phyloP scores from a whole-genome alignment of 495 filamentous ascomycete genomes.

The Neurospora cerealis region DNA sequence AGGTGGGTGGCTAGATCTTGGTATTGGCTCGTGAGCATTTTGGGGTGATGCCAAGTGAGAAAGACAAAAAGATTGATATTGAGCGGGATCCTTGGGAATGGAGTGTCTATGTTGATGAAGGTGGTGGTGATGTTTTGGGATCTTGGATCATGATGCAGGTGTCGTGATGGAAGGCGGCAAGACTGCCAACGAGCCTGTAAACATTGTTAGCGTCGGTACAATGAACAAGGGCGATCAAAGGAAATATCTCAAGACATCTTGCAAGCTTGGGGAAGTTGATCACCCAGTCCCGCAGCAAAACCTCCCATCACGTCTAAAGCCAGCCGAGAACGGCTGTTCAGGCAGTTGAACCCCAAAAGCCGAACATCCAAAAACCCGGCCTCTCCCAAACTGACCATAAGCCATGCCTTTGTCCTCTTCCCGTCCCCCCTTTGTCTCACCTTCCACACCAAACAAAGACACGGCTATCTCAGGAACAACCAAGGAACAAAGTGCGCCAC shows the following conservation, averaged over 20 bases:
- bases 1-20: neutral
- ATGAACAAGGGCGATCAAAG: neutral
- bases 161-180: neutral
- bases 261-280: too few relatives aligned
- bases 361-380: neutral
- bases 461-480: neutral
- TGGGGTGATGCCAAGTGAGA: neutral
- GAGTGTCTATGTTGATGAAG: neutral
- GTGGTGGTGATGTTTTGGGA: neutral
- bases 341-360: neutral
- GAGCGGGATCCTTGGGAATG: neutral
- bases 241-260: fast-evolving
- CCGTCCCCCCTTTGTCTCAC: neutral
- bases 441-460: neutral
- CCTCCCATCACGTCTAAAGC: neutral
- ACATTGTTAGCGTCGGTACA: neutral
- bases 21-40: neutral
- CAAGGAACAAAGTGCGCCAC: neutral
- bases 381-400: neutral
- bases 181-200: neutral
- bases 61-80: neutral
- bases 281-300: neutral
- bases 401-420: neutral
- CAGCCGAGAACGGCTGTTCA: neutral
- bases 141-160: neutral